Evolutionary conservation across 2,329 filamentous ascomycete genomes (phyloP), one percentile per base, ranked within the genome.

Genomic region (Cadophora malorum): DNA sequence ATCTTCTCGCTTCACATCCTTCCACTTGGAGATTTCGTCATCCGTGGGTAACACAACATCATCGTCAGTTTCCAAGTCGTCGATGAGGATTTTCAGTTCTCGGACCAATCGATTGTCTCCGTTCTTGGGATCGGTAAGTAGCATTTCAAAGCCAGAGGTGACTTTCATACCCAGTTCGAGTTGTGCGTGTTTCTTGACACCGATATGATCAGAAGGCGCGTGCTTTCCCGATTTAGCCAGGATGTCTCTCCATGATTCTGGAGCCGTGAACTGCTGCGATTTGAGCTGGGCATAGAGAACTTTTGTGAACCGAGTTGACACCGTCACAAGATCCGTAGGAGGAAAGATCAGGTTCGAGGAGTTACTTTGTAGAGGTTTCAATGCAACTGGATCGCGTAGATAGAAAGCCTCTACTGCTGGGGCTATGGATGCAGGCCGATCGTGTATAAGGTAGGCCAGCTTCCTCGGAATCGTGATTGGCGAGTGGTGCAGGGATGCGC

Each of bases 331-430:
- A 76, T 98, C 95, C 56, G 85, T 80, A 0, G 94, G 94, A 3
- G 89, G 85, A 74, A 99, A 97, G 1, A 79, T 76, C 1, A 94
- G 82, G 0, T 81, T 79, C 0, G 79, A 80, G 0, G 86, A 79
- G 41, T 85, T 81, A 1, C 85, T 84, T 65, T 89, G 81, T 3
- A 97, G 81, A 0, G 89, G 87, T 65, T 90, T 90, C 53, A 97
- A 80, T 0, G 90, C 85, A 67, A 93, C 84, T 0, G 93, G 90
- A 75, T 98, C 94, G 69, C 96, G 89, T 16, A 97, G 85, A 78
- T 98, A 98, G 79, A 99, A 98, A 0, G 91, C 89, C 79, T 99
- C 96, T 2, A 95, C 87, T 1, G 93, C 94, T 0, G 94, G 89
- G 2, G 94, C 90, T 67, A 98, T 89, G 68, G 91, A 89, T 19